A percentile compares a stretch with the other conserved stretches of the same genome.
These are phyloP conservation scores for Mrakia hoshinonis DNA, from an alignment of 768 basidiomycete species.

Conservation along the genomic window DNA sequence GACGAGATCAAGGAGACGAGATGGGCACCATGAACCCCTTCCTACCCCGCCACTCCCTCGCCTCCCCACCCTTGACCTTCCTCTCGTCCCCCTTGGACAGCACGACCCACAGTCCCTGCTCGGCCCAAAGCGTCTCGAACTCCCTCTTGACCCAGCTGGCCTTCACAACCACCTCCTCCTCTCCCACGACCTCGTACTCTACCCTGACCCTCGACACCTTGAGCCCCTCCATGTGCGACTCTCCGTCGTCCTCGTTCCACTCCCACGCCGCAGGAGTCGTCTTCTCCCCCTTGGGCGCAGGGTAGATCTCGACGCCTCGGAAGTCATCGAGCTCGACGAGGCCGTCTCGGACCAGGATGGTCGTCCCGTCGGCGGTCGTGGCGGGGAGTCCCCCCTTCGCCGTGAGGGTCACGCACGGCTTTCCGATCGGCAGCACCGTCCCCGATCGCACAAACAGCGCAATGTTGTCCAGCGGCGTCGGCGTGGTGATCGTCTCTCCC, in stretches of 20 bases:
- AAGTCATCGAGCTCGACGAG: slow-evolving; percentile 40
- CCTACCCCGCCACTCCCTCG: background rate
- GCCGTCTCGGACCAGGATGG: slow-evolving; percentile 33
- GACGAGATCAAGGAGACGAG: background rate
- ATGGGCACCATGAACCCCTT: background rate
- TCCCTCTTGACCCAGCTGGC: slow-evolving; percentile 32
- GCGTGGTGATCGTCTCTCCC: slow-evolving; percentile 33
- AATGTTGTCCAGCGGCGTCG: slow-evolving; percentile 37
- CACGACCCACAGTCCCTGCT: slow-evolving; percentile 32
- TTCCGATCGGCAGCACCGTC: slow-evolving; percentile 38
- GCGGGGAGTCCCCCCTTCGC: slow-evolving; percentile 32
- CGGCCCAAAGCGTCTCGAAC: slow-evolving; percentile 37
- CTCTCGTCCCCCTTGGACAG: slow-evolving; percentile 36
- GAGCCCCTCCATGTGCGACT: slow-evolving; percentile 2
- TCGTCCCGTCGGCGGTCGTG: slow-evolving; percentile 36
- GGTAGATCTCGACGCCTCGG: slow-evolving; percentile 40
- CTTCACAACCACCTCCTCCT: slow-evolving; percentile 32
- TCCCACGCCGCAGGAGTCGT: slow-evolving; percentile 17
- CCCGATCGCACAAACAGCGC: slow-evolving; percentile 40
- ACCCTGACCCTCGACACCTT: slow-evolving; percentile 21
- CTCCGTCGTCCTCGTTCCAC: slow-evolving; percentile 42
- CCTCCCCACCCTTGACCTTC: slow-evolving; percentile 31
- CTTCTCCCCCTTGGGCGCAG: slow-evolving; percentile 26
- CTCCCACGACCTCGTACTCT: slow-evolving; percentile 29
- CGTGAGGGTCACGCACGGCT: slow-evolving; percentile 37